Evolutionary conservation across 2,329 filamentous ascomycete genomes (phyloP), one percentile per base, ranked within the genome.

Genomic region (Fusarium proliferatum): DNA sequence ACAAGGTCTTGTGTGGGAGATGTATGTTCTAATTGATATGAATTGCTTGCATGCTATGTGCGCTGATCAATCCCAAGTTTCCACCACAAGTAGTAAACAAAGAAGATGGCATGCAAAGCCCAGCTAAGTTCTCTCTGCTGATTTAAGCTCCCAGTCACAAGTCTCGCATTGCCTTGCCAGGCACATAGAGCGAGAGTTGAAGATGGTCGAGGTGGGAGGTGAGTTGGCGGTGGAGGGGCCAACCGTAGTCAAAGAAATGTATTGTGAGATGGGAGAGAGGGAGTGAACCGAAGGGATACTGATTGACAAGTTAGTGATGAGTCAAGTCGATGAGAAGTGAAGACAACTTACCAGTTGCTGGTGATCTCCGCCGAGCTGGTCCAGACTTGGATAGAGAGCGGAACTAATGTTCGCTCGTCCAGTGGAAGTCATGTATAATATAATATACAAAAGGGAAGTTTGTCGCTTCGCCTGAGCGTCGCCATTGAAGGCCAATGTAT

Each of bases 351-450:
- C 51, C 19, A 28, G 34, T 28, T 17, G 51, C 23, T 39, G 23
- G 10, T n/a, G 51, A 28, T 39, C 23, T 12, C 23, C 23, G 34
- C n/a, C 34, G 9, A 26, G 46, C 23, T 53, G 23, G 34, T 28
- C 23, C 34, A 39, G 9, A 28, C 34, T 53, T 38, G 51, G 51
- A 39, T 39, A 53, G 23, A 53, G 19, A 53, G 51, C 34, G 34
- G 23, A 53, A 5, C 33, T 28, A 5, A 53, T 53, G 51, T 8
- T 28, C 19, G 34, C 23, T 53, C 30, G 11, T 33, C 30, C 30
- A 33, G 30, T 33, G 30, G 30, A 33, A 33, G 30, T 33, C 30
- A 33, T 33, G 11, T 33, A 33, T 33, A 33, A 33, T 33, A 33
- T 13, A 33, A 33, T 33, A 33, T 33, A 5, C 12, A 33, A 12